Conservation (phyloP, 1,284 basidiomycete genomes). For the Mycena sp. region DNA sequence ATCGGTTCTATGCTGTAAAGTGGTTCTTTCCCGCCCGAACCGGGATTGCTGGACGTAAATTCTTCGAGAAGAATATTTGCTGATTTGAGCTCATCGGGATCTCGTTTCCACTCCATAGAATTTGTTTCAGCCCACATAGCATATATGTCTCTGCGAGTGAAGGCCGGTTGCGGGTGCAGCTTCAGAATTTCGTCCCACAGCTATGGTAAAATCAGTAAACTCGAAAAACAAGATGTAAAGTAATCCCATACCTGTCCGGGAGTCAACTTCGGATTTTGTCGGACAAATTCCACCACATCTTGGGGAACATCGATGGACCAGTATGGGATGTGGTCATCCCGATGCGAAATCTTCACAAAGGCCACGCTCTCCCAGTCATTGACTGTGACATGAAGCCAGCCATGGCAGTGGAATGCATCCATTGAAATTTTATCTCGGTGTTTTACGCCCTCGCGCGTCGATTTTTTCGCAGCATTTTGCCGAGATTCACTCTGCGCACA, state of each 20-base stretch:
- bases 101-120: constrained; percentile 31
- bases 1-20: constrained; percentile 28
- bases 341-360: not conserved
- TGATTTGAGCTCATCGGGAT: constrained; percentile 22
- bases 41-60: not conserved
- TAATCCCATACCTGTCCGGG: constrained; percentile 11
- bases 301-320: constrained; percentile 3
- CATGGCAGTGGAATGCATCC: not conserved
- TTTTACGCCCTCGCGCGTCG: not conserved
- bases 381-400: constrained; percentile 10
- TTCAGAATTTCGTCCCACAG: constrained; percentile 35
- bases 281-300: constrained; percentile 8
- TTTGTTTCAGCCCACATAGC: constrained; percentile 27
- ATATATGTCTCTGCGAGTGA: constrained; percentile 30
- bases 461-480: not conserved
- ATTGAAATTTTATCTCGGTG: not conserved
- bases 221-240: not conserved
- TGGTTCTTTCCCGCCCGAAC: not conserved
- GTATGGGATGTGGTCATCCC: constrained; percentile 10
- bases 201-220: constrained; percentile 3
- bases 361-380: not conserved
- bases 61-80: constrained; percentile 24
- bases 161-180: constrained; percentile 22
- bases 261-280: constrained; percentile 4
- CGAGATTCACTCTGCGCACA: not conserved